Evolutionary conservation across 2,329 filamentous ascomycete species (phyloP), one percentile per base, ranked within the genome.

Genomic region (Hymenoscyphus albidus): DNA sequence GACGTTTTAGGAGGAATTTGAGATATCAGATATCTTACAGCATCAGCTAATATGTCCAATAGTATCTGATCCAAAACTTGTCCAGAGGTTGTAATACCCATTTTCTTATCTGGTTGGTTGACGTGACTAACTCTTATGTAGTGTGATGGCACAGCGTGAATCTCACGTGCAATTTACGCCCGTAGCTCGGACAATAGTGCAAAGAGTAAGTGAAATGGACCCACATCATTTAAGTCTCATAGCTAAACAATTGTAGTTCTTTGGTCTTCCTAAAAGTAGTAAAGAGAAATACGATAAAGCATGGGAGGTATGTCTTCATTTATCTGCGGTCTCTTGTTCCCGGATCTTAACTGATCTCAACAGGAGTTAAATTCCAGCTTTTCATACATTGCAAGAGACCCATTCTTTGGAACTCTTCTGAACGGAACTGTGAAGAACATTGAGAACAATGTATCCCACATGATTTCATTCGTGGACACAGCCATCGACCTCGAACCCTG

Each of bases 401-500:
- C 80, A 1, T 77, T 80, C 61, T 72, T 84, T 27, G 76, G 78
- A 3, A 76, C 78, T 58, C 72, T 80, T 65, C 73, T 81, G 1
- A 69, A 73, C 4, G 65, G 68, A 14, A 78, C 77, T 6, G 78
- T 76, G 57, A 74, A 68, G 48, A 76, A 75, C 63, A 74, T 81
- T 5, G 76, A 82, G 65, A 73, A 75, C 6, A 78, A 80, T 18
- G 77, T 84, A 12, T 81, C 83, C 4, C 82, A 85, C 62, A 74
- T 90, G 40, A 80, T 88, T 48, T 85, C 85, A 0, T 88, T 87
- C 69, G 81, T 80, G 44, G 77, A 80, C 7, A 87, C 84, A 18
- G 76, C 81, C 2, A 84, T 89, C 31, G 87, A 90, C 70, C 84
- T 88, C 66, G 80, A 81, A 69, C 78, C 78, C 1, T 89, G 87